Conservation (phyloP, 129 eudicot species). For the Flaveria linearis region DNA sequence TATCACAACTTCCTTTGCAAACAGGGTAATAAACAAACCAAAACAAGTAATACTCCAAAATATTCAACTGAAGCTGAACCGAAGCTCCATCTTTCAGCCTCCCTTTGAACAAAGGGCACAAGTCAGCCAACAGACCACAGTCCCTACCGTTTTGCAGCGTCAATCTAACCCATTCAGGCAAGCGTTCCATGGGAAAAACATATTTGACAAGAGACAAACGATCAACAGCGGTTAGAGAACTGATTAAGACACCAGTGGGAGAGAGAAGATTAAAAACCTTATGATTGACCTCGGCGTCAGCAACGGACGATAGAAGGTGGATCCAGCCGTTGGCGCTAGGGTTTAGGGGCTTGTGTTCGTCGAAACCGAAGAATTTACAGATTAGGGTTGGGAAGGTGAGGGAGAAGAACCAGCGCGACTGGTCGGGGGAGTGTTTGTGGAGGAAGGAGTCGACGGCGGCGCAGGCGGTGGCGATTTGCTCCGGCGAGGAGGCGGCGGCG, state of each 20-base stretch:
- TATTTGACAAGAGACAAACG: slow-evolving; percentile 78
- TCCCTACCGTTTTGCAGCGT: slow-evolving; percentile 58
- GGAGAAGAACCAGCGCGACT: slow-evolving; percentile 85
- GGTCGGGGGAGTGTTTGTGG: slow-evolving; percentile 68
- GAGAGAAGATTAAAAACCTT: slow-evolving; percentile 57
- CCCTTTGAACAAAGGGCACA: slow-evolving; percentile 68
- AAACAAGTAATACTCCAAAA: slow-evolving; percentile 85
- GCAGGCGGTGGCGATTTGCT: slow-evolving; percentile 62
- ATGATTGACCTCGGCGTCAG: slow-evolving; percentile 47
- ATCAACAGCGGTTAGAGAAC: slow-evolving; percentile 71
- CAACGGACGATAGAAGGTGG: slow-evolving; percentile 43
- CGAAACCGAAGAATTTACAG: slow-evolving; percentile 74
- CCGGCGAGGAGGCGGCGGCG: slow-evolving; percentile 58
- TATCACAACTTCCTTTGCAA: slow-evolving; percentile 66
- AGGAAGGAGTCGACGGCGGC: slow-evolving; percentile 64
- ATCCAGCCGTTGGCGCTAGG: slow-evolving; percentile 63
- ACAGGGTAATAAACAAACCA: slow-evolving; percentile 97
- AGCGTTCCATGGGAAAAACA: slow-evolving; percentile 72
- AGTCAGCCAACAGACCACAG: slow-evolving; percentile 50
- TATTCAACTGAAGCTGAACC: slow-evolving; percentile 69
- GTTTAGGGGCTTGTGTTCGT: slow-evolving; percentile 45
- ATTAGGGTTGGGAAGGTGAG: slow-evolving; percentile 83
- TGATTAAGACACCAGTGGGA: slow-evolving; percentile 63
- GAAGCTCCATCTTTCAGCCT: slow-evolving; percentile 56
- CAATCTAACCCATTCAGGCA: slow-evolving; percentile 79